These are phyloP conservation scores for Leptodermis oblonga DNA, from an alignment of 257 asterid genomes.

Conservation along the genomic window DNA sequence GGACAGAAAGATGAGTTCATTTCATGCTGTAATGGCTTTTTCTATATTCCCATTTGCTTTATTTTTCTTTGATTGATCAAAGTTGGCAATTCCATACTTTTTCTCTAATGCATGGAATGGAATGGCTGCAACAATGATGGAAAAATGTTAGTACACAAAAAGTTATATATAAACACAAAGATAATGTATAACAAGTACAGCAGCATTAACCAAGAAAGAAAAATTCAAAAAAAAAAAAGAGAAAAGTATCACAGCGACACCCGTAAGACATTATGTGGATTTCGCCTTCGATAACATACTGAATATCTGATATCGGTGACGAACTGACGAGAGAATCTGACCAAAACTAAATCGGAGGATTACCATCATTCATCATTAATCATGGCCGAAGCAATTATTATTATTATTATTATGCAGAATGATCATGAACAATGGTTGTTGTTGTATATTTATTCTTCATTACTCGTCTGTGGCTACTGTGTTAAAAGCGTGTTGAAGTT, in stretches of 20 bases:
- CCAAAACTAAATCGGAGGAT: background rate
- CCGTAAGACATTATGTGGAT: no score
- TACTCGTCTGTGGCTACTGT: no score
- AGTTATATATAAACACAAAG: constrained; percentile 18
- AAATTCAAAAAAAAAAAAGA: no score
- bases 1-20: constrained; percentile 19
- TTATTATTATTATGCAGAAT: constrained; percentile 8
- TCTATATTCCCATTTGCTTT: constrained; percentile 16
- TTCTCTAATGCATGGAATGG: constrained; percentile 17
- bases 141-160: constrained; percentile 4
- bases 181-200: constrained; percentile 12
- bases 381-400: constrained; percentile 1
- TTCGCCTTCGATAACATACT: no score
- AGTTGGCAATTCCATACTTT: constrained; percentile 12
- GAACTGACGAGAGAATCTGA: constrained; percentile 14
- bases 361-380: background rate
- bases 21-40: constrained; percentile 15
- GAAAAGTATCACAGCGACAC: no score
- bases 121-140: constrained; percentile 18
- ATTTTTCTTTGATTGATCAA: constrained; percentile 5
- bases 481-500: background rate
- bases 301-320: no score
- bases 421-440: background rate
- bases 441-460: no score
- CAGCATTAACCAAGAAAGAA: constrained; percentile 16